phyloP scores from a whole-genome alignment of 306 rosid genomes.

The Gastrolobium bilobum region DNA sequence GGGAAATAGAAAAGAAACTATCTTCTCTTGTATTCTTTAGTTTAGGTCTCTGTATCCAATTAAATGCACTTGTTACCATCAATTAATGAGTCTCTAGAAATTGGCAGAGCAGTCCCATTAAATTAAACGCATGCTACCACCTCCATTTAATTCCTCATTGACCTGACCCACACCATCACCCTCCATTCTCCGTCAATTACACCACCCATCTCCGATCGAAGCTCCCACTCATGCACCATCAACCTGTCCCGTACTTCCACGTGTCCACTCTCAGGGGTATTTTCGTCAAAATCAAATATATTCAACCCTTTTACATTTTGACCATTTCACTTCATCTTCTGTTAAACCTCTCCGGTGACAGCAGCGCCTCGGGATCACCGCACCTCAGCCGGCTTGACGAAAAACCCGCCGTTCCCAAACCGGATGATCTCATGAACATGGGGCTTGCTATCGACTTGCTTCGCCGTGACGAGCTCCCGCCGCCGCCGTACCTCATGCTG shows the following conservation, averaged over 20 bases:
- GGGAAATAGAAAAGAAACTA: no score
- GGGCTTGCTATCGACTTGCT: conserved; percentile 93
- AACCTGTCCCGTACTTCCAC: conserved; percentile 55
- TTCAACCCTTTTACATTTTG: no score
- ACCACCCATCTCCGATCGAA: conserved; percentile 55
- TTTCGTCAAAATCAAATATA: not conserved
- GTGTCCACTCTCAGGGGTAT: conserved; percentile 50
- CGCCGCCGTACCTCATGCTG: conserved; percentile 76
- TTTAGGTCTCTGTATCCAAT: conserved; percentile 28
- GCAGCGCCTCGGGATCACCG: conserved; percentile 96
- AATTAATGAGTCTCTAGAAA: conserved; percentile 55
- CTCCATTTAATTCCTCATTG: conserved; percentile 53
- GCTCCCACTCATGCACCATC: conserved; percentile 12
- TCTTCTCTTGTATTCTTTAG: no score
- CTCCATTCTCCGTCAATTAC: not conserved
- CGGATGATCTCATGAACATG: conserved; percentile 81
- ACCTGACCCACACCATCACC: conserved; percentile 39
- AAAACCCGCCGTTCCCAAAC: conserved; percentile 53
- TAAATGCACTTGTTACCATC: conserved; percentile 52
- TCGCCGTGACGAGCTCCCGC: conserved; percentile 77
- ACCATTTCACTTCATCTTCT: conserved; percentile 48
- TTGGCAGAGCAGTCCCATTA: conserved; percentile 61
- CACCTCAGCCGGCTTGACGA: conserved; percentile 90
- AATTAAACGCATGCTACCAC: conserved; percentile 58
- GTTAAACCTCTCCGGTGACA: conserved; percentile 94